Conservation (phyloP, 2,329 filamentous ascomycete genomes). For the Colletotrichum melonis region DNA sequence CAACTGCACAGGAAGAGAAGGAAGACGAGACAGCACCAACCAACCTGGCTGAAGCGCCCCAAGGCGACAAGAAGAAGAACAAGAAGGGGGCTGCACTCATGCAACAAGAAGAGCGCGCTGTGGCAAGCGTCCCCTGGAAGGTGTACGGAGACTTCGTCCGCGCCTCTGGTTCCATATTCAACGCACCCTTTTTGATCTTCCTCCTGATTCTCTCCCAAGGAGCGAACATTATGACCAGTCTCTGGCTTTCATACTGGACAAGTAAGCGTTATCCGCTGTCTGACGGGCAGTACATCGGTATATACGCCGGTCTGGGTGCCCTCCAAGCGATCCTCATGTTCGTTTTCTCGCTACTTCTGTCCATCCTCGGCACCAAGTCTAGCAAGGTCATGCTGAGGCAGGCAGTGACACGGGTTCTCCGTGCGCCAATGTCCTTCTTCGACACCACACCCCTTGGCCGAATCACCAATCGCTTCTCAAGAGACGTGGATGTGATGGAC, state of each 20-base stretch:
- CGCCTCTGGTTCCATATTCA: conserved; percentile 78
- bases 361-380: conserved; percentile 82
- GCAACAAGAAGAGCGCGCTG: conserved; percentile 77
- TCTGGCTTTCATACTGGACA: conserved; percentile 97
- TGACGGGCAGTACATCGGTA: conserved; percentile 77
- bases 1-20: conserved; percentile 79
- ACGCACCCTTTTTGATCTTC: conserved; percentile 71
- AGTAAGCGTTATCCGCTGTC: conserved; percentile 78
- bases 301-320: conserved; percentile 77
- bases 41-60: conserved; percentile 53
- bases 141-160: conserved; percentile 83
- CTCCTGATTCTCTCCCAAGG: conserved; percentile 80
- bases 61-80: conserved; percentile 60
- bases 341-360: conserved; percentile 80
- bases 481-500: conserved; percentile 97
- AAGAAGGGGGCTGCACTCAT: conserved; percentile 74
- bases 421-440: conserved; percentile 89
- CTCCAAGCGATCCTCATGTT: conserved; percentile 82
- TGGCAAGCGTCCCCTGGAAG: conserved; percentile 81
- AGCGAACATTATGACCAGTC: conserved; percentile 85
- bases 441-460: conserved; percentile 95
- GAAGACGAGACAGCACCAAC: conserved; percentile 60
- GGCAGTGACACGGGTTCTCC: conserved; percentile 81
- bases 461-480: conserved; percentile 95
- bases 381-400: conserved; percentile 84